Base-by-base conservation (phyloP, 2,329 filamentous ascomycete genomes). In the Pezicula rhizophila region DNA sequence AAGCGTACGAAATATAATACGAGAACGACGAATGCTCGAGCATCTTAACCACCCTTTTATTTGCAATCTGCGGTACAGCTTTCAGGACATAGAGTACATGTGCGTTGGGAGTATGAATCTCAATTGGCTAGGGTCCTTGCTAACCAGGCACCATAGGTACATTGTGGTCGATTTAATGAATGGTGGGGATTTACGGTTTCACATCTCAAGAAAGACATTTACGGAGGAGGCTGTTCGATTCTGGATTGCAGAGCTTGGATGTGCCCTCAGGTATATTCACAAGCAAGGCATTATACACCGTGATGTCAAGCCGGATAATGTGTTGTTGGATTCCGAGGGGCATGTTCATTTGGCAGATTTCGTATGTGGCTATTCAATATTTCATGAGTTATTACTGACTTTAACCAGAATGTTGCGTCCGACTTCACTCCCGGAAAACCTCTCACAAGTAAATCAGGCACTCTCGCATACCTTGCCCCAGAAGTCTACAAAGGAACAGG, bases 31-130 rank as follows among this genome's bases (percentile, higher is more conserved):
- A 66, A 99, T 99, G 93, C 80, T 99, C 64, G 91, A 99, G 72
- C 90, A 97, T 68, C 79, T 99, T 61, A 96, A 96, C 67, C 93
- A 99, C 64, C 90, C 92, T 23, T 99, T 97, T 68, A 87, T 99
- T 59, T 97, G 92, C 75, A 99, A 99, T 69, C 74, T 99, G 75
- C 87, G 93, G 62, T 99, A 97, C 73, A 96, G 91, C 71, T 99
- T 99, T 66, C 93, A 99, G 71, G 93, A 99, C 69, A 90, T 97
- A 61, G 93, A 99, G 69, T 99, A 99, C 71, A 86, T 99, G 89
- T 96, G 76, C 64, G 87, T 68, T 15, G 8, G 25, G 15, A 26
- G 23, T n/a, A 5, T 20, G 4, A 38, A 20, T 20, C 10, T 38
- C 28, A 31, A 31, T 31, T 10, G 11, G 14, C 14, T 14, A n/a